Conservation (phyloP, 148 eudicot genomes). For the Dysphania ambrosioides region DNA sequence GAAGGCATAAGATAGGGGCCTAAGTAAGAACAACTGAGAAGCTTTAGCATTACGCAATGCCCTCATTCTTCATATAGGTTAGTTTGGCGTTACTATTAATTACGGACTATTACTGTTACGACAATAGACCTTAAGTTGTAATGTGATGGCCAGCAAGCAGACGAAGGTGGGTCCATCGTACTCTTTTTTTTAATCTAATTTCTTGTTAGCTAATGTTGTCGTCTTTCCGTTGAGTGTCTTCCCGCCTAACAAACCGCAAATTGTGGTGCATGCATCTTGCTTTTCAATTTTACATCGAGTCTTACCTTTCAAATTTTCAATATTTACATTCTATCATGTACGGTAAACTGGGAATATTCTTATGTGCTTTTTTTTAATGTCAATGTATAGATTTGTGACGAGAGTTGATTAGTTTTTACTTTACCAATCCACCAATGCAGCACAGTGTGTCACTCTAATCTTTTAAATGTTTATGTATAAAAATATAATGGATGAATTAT, state of each 20-base stretch:
- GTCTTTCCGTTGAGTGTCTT: background rate
- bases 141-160: background rate
- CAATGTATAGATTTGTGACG: too few relatives aligned
- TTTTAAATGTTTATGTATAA: too few relatives aligned
- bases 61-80: too few relatives aligned
- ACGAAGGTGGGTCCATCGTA: background rate
- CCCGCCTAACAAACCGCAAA: background rate
- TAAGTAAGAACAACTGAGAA: too few relatives aligned
- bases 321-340: background rate
- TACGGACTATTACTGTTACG: background rate
- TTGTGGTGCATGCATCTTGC: slow-evolving; percentile 8
- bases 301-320: background rate
- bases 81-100: too few relatives aligned
- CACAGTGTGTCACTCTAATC: too few relatives aligned
- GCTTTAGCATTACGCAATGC: too few relatives aligned
- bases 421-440: too few relatives aligned
- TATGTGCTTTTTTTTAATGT: background rate
- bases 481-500: too few relatives aligned
- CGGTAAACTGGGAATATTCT: background rate
- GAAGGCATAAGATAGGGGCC: too few relatives aligned
- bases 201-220: slow-evolving; percentile 5
- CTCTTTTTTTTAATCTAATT: background rate
- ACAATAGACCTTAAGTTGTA: background rate
- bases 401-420: too few relatives aligned
- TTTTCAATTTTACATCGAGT: background rate